Base-by-base conservation (phyloP, 768 basidiomycete genomes). In the Termitomyces eurrhizus region DNA sequence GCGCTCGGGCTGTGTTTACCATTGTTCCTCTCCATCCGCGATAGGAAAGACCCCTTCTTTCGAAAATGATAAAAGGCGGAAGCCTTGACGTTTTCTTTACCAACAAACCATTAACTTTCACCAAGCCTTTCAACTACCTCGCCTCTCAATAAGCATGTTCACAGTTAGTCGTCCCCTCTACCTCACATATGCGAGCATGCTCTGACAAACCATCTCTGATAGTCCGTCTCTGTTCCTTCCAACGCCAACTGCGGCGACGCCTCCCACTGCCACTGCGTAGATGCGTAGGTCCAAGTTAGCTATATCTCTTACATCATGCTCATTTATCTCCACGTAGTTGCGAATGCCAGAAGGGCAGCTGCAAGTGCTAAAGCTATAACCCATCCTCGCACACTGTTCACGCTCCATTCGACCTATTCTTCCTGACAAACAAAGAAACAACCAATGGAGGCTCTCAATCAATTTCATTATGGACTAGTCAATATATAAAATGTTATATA, bases 151-250 rank as follows among this genome's bases (percentile, higher is more conserved):
- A 50, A 61, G 21, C 37, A 67, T 66, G 65, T 62, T 60, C 46
- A 29, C 59, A n/a, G 65, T 66, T 35, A 57, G 61, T 62, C 48
- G 35, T n/a, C 13, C 18, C 37, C 37, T 44, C 24, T n/a, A 36
- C 35, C 5, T 24, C 11, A 14, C 12, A 35, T 41, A 5, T 18
- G 29, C 29, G 56, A 5, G 12, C 18, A 6, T 4, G 16, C 56
- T 21, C 35, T 56, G 24, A 60, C 35, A n/a, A 37, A 46, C 18
- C 4, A 39, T 13, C 16, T 8, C 21, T 35, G 44, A 33, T 55
- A 77, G 73, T 68, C 59, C 67, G 63, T 57, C 55, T 4, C 67
- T 54, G 52, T 63, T 61, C 74, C 71, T 29, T 67, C 72, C 52
- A 67, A 75, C 69, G 60, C 65, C 42, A 65, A 66, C 48, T 77